Percentiles rank a stretch among this genome's conserved stretches.
phyloP scores from a whole-genome alignment of 169 alveolate species.

The Plasmodium vinckei region DNA sequence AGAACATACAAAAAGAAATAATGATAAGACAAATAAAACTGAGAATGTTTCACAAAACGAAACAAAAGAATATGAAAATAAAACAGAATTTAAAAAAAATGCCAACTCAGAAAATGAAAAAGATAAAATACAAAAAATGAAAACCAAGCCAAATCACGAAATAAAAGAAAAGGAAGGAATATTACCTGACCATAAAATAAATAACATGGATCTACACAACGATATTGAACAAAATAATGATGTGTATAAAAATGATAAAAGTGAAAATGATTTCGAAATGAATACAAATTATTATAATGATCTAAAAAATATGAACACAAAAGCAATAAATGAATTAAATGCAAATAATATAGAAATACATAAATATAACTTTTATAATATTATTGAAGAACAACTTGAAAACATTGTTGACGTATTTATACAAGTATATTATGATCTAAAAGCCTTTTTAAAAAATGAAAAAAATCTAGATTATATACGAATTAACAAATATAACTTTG shows the following conservation, averaged over 20 bases:
- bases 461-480: slow-evolving; percentile 22
- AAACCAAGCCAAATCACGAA: background rate
- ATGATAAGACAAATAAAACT: background rate
- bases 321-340: slow-evolving; percentile 10
- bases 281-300: background rate
- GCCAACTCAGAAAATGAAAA: background rate
- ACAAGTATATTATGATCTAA: slow-evolving; percentile 62
- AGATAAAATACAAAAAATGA: slow-evolving; percentile 1
- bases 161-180: background rate
- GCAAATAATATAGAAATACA: slow-evolving; percentile 1
- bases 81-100: background rate
- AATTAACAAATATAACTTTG: slow-evolving; percentile 46
- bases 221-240: background rate
- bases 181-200: too few species aligned
- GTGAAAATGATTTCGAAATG: background rate
- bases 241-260: background rate
- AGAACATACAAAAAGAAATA: background rate
- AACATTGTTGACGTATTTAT: slow-evolving; percentile 45
- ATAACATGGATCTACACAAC: background rate
- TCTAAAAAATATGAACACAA: slow-evolving; percentile 6
- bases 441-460: slow-evolving; percentile 18
- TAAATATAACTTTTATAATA: slow-evolving; percentile 25
- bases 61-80: background rate
- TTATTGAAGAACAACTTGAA: slow-evolving; percentile 49
- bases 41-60: background rate